Conservation (phyloP, 2,329 filamentous ascomycete genomes). For the Fusarium sp. region DNA sequence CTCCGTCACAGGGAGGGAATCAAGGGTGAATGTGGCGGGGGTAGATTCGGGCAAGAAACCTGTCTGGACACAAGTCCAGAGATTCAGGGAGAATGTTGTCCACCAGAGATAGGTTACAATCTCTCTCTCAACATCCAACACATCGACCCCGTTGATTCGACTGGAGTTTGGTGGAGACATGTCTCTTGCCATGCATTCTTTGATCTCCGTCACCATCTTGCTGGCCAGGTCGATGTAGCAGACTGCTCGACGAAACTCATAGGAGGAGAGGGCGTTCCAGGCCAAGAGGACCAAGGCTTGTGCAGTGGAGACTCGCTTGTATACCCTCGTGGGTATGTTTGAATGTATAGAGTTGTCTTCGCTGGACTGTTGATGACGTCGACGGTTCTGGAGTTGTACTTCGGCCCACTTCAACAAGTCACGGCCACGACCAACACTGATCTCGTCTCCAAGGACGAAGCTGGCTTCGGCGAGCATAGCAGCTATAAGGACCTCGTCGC, state of each 20-base stretch:
- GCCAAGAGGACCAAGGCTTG: constrained; percentile 52
- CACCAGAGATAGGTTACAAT: constrained; percentile 54
- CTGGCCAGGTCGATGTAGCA: constrained; percentile 52
- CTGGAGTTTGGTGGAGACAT: constrained; percentile 46
- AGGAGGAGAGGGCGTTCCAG: constrained; percentile 51
- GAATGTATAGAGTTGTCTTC: constrained; percentile 39
- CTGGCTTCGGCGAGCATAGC: constrained; percentile 55
- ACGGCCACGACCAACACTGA: constrained; percentile 45
- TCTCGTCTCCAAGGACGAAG: constrained; percentile 48
- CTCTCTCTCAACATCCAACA: constrained; percentile 55
- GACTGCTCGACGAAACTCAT: constrained; percentile 49
- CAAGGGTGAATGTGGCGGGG: constrained; percentile 41
- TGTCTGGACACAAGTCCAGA: constrained; percentile 54
- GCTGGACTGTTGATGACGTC: constrained; percentile 33
- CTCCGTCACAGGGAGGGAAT: constrained; percentile 47
- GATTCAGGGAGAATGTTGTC: constrained; percentile 53
- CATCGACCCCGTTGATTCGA: constrained; percentile 56
- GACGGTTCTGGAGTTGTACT: constrained; percentile 47
- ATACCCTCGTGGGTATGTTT: constrained; percentile 49
- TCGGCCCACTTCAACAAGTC: constrained; percentile 51
- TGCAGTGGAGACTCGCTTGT: constrained; percentile 48
- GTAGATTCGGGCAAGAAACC: constrained; percentile 43
- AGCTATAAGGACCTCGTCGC: constrained; percentile 54
- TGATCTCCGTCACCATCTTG: constrained; percentile 47
- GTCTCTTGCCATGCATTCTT: constrained; percentile 46